Evolutionary conservation across 345 rosid genomes (phyloP), one percentile per base, ranked within the genome.

Genomic region (Gossypium raimondii): DNA sequence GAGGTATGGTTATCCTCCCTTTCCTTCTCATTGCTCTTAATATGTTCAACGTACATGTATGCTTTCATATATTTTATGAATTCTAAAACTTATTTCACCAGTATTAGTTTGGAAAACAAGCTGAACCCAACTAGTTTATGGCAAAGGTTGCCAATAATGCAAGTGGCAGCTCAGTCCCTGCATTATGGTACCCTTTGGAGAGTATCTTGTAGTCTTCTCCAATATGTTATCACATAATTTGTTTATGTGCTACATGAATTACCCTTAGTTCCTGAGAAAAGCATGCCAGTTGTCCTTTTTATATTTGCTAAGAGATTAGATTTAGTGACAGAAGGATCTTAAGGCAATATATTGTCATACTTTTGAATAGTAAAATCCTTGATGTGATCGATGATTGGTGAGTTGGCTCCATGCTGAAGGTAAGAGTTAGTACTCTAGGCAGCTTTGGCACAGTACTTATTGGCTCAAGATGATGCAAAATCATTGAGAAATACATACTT

Each of bases 1-100:
- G 93, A 89, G 98, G 98, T 94, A 89, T 74, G 79, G 25, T 71
- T 16, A 51, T 48, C 67, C 11, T 65, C 48, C 65, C 59, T 27
- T 9, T 64, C 27, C 10, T 27, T 72, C 24, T 52, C 53, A 25
- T 29, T 71, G 56, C 52, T 78, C 73, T 57, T 41, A 34, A n/a
- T 58, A 66, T 2, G 52, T 34, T 51, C 63, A 53, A 65, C 11
- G 17, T n/a, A 43, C 50, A 5, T 34, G 41, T 34, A 34, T 34
- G 7, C 41, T 34, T 34, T 0, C 1, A 0, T 34, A 0, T 34
- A 7, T 53, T 53, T 70, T 16, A 22, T 25, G 24, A 41, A 41
- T 44, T 14, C 17, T 59, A 3, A 2, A 4, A 45, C 25, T 10
- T 24, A 47, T 16, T 59, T 50, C 16, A 16, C 12, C 34, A 11